Percentiles rank a stretch among this genome's conserved stretches.
These are phyloP conservation scores for Ceratobasidium sp. DNA, from an alignment of 1,284 basidiomycete genomes.

Conservation along the genomic window DNA sequence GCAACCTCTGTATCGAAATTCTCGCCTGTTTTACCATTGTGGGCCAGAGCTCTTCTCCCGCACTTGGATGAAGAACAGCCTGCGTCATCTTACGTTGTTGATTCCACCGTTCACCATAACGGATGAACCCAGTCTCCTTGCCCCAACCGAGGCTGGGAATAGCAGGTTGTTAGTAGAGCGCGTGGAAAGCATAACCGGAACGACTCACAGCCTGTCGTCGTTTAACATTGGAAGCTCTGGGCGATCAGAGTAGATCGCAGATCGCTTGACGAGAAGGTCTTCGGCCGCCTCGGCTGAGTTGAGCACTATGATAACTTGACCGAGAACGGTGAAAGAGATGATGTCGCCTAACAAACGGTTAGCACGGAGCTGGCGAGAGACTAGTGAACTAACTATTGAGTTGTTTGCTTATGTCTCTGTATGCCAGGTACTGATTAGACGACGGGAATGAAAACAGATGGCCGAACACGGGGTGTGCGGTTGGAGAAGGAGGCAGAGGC, in stretches of 20 bases:
- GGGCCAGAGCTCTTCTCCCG: background rate
- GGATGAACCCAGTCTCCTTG: constrained; percentile 3
- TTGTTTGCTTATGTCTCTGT: background rate
- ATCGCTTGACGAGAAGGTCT: constrained; percentile 46
- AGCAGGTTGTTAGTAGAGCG: background rate
- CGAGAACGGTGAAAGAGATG: constrained; percentile 44
- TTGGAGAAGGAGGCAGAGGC: background rate
- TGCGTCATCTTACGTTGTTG: constrained; percentile 24
- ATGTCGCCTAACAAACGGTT: constrained; percentile 39
- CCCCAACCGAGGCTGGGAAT: background rate
- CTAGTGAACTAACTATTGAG: background rate
- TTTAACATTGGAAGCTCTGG: constrained; percentile 45
- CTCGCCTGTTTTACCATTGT: constrained; percentile 15
- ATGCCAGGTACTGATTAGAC: background rate
- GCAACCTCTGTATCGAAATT: constrained; percentile 22
- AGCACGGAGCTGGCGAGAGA: background rate
- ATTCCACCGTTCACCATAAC: constrained; percentile 28
- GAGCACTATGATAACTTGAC: constrained; percentile 46
- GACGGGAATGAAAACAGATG: background rate
- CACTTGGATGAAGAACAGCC: constrained; percentile 10
- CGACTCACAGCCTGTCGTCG: too few relatives aligned
- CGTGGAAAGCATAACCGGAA: background rate
- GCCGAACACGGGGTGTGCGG: background rate
- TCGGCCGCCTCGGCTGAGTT: constrained; percentile 47
- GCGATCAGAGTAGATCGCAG: constrained; percentile 46